phyloP scores from a whole-genome alignment of 75 land plant species.

The Sequoiadendron giganteum region DNA sequence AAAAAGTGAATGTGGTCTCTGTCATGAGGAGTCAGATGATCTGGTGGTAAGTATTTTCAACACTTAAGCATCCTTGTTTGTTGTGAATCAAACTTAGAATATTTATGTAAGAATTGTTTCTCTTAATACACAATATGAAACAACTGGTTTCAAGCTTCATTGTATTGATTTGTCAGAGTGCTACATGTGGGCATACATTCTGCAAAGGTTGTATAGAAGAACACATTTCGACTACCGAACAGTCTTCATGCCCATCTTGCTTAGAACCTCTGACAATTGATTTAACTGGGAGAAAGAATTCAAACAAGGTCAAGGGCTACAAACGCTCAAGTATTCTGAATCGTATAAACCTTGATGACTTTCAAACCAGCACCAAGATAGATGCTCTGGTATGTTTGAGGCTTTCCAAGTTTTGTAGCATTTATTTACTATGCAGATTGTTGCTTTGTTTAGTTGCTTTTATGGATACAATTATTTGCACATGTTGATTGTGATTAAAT shows the following conservation, averaged over 20 bases:
- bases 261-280: conserved; percentile 73
- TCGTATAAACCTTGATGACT: conserved; percentile 51
- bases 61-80: background rate
- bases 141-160: background rate
- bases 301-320: conserved; percentile 43
- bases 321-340: conserved; percentile 63
- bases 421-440: background rate
- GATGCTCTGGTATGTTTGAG: conserved; percentile 76
- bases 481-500: background rate
- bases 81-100: background rate
- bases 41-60: conserved; percentile 51
- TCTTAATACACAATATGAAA: background rate
- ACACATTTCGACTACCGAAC: conserved; percentile 32
- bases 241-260: conserved; percentile 66
- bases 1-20: conserved; percentile 51
- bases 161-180: conserved; percentile 43
- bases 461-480: background rate
- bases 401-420: background rate
- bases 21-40: conserved; percentile 64
- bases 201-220: conserved; percentile 76
- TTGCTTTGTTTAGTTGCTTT: background rate
- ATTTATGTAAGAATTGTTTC: background rate
- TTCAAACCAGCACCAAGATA: conserved; percentile 89
- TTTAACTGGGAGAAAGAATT: conserved; percentile 31
- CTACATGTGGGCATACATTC: conserved; percentile 69